These are phyloP conservation scores for Sugiyamaella pinicola DNA, from an alignment of 1,139 yeast genomes.

Conservation along the genomic window DNA sequence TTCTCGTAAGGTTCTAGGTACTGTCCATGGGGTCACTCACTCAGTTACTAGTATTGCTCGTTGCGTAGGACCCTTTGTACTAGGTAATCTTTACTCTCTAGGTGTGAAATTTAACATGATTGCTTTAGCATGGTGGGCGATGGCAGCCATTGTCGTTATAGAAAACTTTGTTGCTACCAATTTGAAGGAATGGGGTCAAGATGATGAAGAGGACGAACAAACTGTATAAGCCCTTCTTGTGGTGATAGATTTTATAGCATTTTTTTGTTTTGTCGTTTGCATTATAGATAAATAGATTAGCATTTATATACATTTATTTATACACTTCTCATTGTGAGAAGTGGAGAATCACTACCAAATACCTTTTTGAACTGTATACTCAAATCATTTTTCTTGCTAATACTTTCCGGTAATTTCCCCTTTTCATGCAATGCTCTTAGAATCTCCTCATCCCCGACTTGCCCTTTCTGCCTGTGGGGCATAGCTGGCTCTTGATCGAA, in stretches of 20 bases:
- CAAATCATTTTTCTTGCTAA: constrained; percentile 32
- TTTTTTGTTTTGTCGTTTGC: constrained; percentile 5
- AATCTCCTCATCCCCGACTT: constrained; percentile 39
- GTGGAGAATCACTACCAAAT: constrained; percentile 35
- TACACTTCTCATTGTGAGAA: constrained; percentile 30
- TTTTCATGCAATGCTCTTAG: constrained; percentile 32
- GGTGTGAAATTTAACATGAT: constrained; percentile 48
- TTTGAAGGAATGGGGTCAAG: constrained; percentile 38
- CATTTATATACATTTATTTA: constrained; percentile 5
- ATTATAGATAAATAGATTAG: constrained; percentile 4
- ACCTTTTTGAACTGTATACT: constrained; percentile 32
- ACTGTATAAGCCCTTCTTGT: not conserved
- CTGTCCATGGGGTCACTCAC: constrained; percentile 40
- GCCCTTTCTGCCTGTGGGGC: constrained; percentile 37
- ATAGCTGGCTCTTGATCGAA: constrained; percentile 47
- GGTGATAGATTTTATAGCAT: not conserved
- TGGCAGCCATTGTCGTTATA: constrained; percentile 42
- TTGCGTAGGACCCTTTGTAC: constrained; percentile 56
- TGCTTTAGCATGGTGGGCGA: constrained; percentile 55
- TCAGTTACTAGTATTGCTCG: constrained; percentile 54
- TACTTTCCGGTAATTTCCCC: constrained; percentile 32
- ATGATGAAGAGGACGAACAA: constrained; percentile 11
- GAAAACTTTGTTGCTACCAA: constrained; percentile 33
- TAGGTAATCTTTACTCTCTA: constrained; percentile 56
- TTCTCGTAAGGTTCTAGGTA: constrained; percentile 35